Percentiles rank a stretch among this genome's conserved stretches.
Evolutionary conservation across 1,139 yeast genomes (phyloP).

Genomic region (Kodamaea ohmeri): DNA sequence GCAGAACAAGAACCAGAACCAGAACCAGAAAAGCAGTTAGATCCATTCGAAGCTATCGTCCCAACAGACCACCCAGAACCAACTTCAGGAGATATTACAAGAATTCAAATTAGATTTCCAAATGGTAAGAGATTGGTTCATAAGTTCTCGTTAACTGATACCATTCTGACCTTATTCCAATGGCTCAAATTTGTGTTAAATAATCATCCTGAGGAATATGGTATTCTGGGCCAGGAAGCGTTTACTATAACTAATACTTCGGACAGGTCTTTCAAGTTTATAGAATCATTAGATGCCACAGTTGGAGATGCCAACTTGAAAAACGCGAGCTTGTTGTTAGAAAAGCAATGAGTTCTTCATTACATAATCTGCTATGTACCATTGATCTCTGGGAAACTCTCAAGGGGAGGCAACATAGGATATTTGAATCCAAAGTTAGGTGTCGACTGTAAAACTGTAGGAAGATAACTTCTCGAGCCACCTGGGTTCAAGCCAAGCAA

Average conservation of each 20-base stretch:
- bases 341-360: constrained; percentile 23
- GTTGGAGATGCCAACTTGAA: constrained; percentile 75
- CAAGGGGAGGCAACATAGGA: constrained; percentile 28
- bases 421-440: constrained; percentile 8
- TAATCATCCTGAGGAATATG: constrained; percentile 52
- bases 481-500: constrained; percentile 13
- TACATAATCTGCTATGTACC: neutral
- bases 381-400: constrained; percentile 21
- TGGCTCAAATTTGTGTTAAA: constrained; percentile 55
- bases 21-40: constrained; percentile 11
- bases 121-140: constrained; percentile 84
- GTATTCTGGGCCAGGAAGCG: constrained; percentile 38
- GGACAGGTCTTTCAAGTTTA: constrained; percentile 62
- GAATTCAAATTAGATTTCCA: constrained; percentile 85
- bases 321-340: constrained; percentile 79
- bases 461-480: constrained; percentile 10
- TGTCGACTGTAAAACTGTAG: constrained; percentile 6
- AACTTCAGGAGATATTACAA: constrained; percentile 57
- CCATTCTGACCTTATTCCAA: constrained; percentile 40
- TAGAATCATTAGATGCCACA: constrained; percentile 55
- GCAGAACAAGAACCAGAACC: neutral
- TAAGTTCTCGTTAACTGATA: constrained; percentile 49
- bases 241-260: constrained; percentile 58
- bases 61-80: constrained; percentile 63
- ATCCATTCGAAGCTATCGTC: constrained; percentile 40